A percentile compares a stretch with the other conserved stretches of the same genome.
phyloP scores from a whole-genome alignment of 352 stramenopile genomes.

The Phytophthora melonis region DNA sequence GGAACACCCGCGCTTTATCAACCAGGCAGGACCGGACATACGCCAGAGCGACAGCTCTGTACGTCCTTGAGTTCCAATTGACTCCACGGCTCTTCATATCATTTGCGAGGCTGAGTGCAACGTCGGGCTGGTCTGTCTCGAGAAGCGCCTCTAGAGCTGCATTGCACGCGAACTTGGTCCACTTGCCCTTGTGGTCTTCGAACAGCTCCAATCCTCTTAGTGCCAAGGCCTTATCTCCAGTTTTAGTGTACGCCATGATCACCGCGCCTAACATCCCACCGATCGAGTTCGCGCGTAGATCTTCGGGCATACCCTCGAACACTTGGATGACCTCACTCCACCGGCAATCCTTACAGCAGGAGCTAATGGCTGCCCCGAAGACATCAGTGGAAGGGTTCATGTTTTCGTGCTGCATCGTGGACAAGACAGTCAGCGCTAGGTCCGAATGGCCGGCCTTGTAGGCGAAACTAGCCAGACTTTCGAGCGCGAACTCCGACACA shows the following conservation, averaged over 20 bases:
- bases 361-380: constrained; percentile 65
- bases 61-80: constrained; percentile 60
- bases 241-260: constrained; percentile 68
- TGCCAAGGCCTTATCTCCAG: constrained; percentile 30
- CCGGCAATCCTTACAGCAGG: constrained; percentile 61
- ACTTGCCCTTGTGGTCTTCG: constrained; percentile 35
- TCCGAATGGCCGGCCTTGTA: constrained; percentile 58
- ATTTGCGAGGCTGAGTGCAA: constrained; percentile 44
- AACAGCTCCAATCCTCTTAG: constrained; percentile 52
- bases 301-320: constrained; percentile 55
- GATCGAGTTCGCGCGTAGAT: constrained; percentile 39
- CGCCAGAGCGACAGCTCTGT: constrained; percentile 52
- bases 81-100: constrained; percentile 53
- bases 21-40: constrained; percentile 52
- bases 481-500: constrained; percentile 66
- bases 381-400: constrained; percentile 55
- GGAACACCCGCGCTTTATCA: constrained; percentile 51
- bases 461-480: constrained; percentile 66
- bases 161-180: constrained; percentile 68
- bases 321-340: constrained; percentile 59
- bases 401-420: constrained; percentile 43
- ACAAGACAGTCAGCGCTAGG: constrained; percentile 57
- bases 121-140: constrained; percentile 46
- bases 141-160: constrained; percentile 53
- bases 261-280: constrained; percentile 46